Evolutionary conservation across 495 filamentous ascomycete species (phyloP), one percentile per base, ranked within the genome.

Genomic region (Neurospora discreta): DNA sequence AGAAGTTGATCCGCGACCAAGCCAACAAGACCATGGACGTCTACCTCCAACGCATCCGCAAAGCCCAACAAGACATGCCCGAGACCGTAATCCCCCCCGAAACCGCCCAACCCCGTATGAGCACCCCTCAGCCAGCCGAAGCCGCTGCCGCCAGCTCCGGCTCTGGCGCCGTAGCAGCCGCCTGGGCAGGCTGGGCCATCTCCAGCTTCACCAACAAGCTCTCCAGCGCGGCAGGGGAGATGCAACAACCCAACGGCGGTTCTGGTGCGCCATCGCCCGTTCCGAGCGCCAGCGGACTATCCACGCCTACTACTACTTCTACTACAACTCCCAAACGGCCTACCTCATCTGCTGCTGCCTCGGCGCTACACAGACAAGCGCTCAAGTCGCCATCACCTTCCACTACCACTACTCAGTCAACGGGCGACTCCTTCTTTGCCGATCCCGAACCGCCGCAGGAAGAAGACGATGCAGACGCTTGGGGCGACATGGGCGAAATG

Each of bases 151-250:
- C 52, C 26, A 10, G 44, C 1, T 46, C 44, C 11, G 52, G 52
- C 6, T 65, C 52, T 6, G 52, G 52, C 7, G 52, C 52, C 52
- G 52, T 65, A 16, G 33, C 77, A 15, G 71, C 78, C 5, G 70
- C 74, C 4, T 98, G 95, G 96, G 89, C 95, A 6, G 95, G 96
- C 52, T 99, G 95, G 95, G 95, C 95, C 0, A 97, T 99, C 65
- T 97, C 95, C 3, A 97, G 93, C n/a, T 98, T 99, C 80, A 97
- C 95, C 5, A 97, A 97, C 80, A 98, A 96, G 76, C 78, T 99
- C 38, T 88, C 91, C 15, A 80, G 92, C 3, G 92, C 93, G 3
- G 90, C 89, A 38, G 95, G 95, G 20, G 91, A 97, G 65, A 98
- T 99, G 67, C 86, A 93, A 15, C 86, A 93, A 15, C 44, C 70